These are phyloP conservation scores for Colletotrichum navitas DNA, from an alignment of 2,329 filamentous ascomycete genomes.

Conservation along the genomic window DNA sequence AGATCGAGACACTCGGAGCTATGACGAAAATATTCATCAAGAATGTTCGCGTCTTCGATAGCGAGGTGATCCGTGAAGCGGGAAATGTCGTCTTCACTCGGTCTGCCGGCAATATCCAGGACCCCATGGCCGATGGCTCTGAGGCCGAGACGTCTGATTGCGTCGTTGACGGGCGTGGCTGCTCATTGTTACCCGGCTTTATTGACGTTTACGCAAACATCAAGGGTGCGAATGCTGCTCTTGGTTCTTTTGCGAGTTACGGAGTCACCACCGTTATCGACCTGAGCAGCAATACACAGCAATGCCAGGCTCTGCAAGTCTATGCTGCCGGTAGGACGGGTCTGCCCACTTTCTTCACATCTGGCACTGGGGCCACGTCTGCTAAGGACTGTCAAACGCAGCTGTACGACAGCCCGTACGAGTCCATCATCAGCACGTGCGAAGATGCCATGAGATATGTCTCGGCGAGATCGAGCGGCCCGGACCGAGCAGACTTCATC, in stretches of 20 bases:
- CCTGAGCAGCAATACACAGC: conserved; percentile 32
- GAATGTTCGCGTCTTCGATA: conserved; percentile 42
- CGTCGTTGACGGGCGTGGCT: conserved; percentile 25
- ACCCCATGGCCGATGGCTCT: conserved; percentile 1
- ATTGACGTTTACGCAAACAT: conserved; percentile 27
- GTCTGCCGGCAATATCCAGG: conserved; percentile 14
- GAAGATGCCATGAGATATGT: conserved; percentile 16
- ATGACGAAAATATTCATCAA: conserved; percentile 27
- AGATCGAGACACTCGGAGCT: background rate
- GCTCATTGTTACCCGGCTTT: conserved; percentile 27
- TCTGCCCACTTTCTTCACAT: conserved; percentile 20
- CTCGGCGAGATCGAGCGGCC: conserved; percentile 11
- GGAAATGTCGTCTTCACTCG: conserved; percentile 16
- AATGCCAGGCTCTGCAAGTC: conserved; percentile 34
- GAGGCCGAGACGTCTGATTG: background rate
- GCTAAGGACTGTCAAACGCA: background rate
- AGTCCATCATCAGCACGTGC: conserved; percentile 6
- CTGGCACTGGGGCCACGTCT: conserved; percentile 9
- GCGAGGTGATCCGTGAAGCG: conserved; percentile 22
- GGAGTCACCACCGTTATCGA: conserved; percentile 37
- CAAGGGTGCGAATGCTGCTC: conserved; percentile 23
- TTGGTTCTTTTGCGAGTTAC: conserved; percentile 13
- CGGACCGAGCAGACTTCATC: conserved; percentile 47
- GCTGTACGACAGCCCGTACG: conserved; percentile 16
- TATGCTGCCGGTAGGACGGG: conserved; percentile 19